Evolutionary conservation across 805 yeast species (phyloP).

Genomic region (Blastobotrys americana): DNA sequence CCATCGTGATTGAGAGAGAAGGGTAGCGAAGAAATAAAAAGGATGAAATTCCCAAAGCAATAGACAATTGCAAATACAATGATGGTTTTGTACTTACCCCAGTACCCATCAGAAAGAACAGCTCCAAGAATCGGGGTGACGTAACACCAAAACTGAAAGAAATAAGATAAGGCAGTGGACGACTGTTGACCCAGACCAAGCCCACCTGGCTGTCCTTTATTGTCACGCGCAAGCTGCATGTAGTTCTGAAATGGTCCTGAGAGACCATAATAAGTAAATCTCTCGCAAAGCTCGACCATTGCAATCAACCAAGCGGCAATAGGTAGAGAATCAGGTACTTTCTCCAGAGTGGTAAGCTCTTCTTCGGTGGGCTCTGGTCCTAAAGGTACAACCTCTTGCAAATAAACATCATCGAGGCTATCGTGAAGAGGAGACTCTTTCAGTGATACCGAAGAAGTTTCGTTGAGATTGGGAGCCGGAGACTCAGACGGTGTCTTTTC

Average conservation of each 20-base stretch:
- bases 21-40: slow-evolving; percentile 66
- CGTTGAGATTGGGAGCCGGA: background rate
- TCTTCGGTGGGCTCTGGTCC: slow-evolving; percentile 42
- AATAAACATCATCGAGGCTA: slow-evolving; percentile 1
- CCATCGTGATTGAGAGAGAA: slow-evolving; percentile 39
- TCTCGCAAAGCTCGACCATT: slow-evolving; percentile 69
- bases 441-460: background rate
- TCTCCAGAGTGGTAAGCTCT: slow-evolving; percentile 46
- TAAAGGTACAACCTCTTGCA: slow-evolving; percentile 5
- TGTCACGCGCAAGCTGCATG: slow-evolving; percentile 43
- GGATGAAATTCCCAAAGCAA: slow-evolving; percentile 52
- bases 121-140: slow-evolving; percentile 75
- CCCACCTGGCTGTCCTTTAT: slow-evolving; percentile 41
- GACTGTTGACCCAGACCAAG: slow-evolving; percentile 52
- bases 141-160: slow-evolving; percentile 78
- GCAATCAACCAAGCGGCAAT: slow-evolving; percentile 56
- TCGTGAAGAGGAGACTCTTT: background rate
- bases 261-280: slow-evolving; percentile 75
- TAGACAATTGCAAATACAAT: slow-evolving; percentile 53
- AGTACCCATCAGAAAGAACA: slow-evolving; percentile 62
- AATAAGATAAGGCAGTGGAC: slow-evolving; percentile 66
- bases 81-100: slow-evolving; percentile 68
- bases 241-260: slow-evolving; percentile 72
- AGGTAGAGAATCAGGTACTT: slow-evolving; percentile 47
- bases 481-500: background rate